Evolutionary conservation across 169 alveolate genomes (phyloP), one percentile per base, ranked within the genome.

Genomic region (Plasmodium gonderi): DNA sequence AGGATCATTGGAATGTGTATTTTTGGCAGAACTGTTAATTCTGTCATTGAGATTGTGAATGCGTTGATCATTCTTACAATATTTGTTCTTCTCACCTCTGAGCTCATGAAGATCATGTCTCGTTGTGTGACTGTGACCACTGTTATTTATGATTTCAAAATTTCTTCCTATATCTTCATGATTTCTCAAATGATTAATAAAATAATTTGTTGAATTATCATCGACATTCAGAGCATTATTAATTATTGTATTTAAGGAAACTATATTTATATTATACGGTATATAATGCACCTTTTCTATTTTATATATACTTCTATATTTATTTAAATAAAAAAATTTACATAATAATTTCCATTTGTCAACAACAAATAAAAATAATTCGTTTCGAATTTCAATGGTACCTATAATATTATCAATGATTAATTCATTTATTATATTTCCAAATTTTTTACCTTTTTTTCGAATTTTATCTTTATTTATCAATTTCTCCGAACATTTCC

Each of bases 261-360:
- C 45, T 0, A 87, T 54, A 36, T 87, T 77, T 1, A 75, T 77
- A 76, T 87, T 87, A 26, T 87, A 87, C 29, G 93, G 93, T 26
- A 87, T 64, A 31, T 54, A 87, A 75, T 87, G 89, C n/a, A 87
- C 93, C 49, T 77, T 87, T 29, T 87, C 93, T 14, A 87, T 76
- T 64, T 87, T 87, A 64, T 87, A 87, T 69, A 87, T 87, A 44
- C 89, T 87, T 31, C 93, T 87, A 75, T 87, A 87, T 26, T 76
- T 87, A 33, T 76, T 64, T 45, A 87, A 40, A 67, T 87, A 87
- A 87, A 60, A 87, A 60, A 87, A 87, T 87, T 87, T 87, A 44
- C 89, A 45, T 33, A 87, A 67, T 26, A 87, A 49, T 76, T 75
- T 87, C 93, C 93, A 87, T 75, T 87, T 87, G 14, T 87, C 93